Percentiles rank a stretch among this genome's conserved stretches.
Evolutionary conservation across 108 stramenopile genomes (phyloP).

Genomic region (Cyclostephanos tholiformis): DNA sequence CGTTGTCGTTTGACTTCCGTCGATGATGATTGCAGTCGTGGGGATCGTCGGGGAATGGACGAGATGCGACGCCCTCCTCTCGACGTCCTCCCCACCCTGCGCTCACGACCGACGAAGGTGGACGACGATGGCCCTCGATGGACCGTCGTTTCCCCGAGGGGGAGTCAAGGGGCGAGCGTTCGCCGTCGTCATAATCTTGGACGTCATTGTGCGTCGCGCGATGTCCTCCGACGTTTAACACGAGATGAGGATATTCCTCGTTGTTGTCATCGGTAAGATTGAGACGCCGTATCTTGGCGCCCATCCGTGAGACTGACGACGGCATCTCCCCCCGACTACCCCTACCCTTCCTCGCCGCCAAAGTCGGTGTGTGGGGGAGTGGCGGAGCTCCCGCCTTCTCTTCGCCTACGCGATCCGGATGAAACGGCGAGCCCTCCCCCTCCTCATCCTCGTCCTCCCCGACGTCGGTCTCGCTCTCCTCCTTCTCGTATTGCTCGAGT

Average conservation of each 20-base stretch:
- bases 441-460: not conserved
- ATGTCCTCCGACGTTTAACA: not conserved
- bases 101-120: too few species aligned
- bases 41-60: not conserved
- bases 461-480: not conserved
- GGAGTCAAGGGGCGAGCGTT: not conserved
- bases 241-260: not conserved
- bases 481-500: too few species aligned
- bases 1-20: slow-evolving; percentile 7
- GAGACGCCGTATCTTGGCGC: slow-evolving; percentile 35
- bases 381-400: not conserved
- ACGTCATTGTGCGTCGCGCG: not conserved
- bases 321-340: not conserved
- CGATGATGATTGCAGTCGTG: not conserved
- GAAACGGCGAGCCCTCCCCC: not conserved
- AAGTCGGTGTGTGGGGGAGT: too few species aligned
- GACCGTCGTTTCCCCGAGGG: not conserved
- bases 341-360: too few species aligned
- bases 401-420: not conserved
- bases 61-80: too few species aligned
- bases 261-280: slow-evolving; percentile 16
- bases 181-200: too few species aligned
- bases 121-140: too few species aligned
- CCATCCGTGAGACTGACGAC: slow-evolving; percentile 12
- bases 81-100: too few species aligned